Base-by-base conservation (phyloP, 192 early-diverging fungal species). In the Funneliformis geosporum region DNA sequence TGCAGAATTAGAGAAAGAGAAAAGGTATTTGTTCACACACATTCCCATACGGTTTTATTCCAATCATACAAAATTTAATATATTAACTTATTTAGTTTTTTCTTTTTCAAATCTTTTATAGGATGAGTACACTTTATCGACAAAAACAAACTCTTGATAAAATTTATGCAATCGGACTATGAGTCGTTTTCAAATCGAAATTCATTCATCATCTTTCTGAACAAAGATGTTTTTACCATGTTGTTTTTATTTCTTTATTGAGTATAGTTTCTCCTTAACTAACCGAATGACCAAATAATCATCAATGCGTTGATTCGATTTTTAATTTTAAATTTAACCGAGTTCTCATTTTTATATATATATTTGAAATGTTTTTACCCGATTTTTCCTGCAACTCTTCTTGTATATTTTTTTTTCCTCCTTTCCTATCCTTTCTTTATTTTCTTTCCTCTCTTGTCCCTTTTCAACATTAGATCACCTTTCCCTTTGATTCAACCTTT, bases 61-160 rank as follows among this genome's bases (percentile, higher is more conserved):
- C 62, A 64, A 12, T 28, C 10, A 68, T 18, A 40, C 5, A 2
- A 28, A 11, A 10, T 66, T 38, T 33, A 40, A 33, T 33, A 14
- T 33, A 38, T 39, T 27, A 9, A 38, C 12, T 67, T 39, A 67
- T 14, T 10, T 39, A 14, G 18, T 67, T 42, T 39, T 42, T 38
- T 38, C 8, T 7, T 67, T 43, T 47, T 33, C 33, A 33, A 33
- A 33, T 33, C 33, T 2, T 46, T 9, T 23, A 38, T 38, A 78
- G 76, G 18, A 65, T 78, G 76, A 68, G 43, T 78, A 39, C 62
- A 21, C 16, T 78, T 33, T 67, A 78, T 50, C 39, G 76, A 67
- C 64, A 78, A 78, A 78, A 78, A 67, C 46, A 78, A 44, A 78
- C 62, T 38, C 64, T 78, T 67, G 64, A 78, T 14, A 67, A 67